These are phyloP conservation scores for Sarocladium brachiariae DNA, from an alignment of 2,329 filamentous ascomycete species.

Conservation along the genomic window DNA sequence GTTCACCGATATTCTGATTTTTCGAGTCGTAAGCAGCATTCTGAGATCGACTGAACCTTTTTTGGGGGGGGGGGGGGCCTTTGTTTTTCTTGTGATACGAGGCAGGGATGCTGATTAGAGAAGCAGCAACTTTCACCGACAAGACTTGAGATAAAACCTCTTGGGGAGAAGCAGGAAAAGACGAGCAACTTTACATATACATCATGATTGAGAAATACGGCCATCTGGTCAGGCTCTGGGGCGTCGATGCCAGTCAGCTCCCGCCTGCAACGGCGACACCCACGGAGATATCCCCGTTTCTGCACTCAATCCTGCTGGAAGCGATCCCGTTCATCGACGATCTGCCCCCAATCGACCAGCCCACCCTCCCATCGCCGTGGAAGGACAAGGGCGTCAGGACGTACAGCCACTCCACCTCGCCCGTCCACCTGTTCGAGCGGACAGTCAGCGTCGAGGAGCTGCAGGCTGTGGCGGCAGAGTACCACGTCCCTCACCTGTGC, in stretches of 20 bases:
- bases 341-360: conserved; percentile 35
- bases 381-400: conserved; percentile 42
- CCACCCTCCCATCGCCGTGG: conserved; percentile 32
- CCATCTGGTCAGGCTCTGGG: conserved; percentile 47
- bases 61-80: too few relatives aligned
- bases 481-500: conserved; percentile 21
- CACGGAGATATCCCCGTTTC: conserved; percentile 42
- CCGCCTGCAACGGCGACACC: conserved; percentile 32
- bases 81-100: too few relatives aligned
- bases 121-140: too few relatives aligned
- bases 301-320: conserved; percentile 49
- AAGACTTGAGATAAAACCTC: too few relatives aligned
- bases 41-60: too few relatives aligned
- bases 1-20: too few relatives aligned
- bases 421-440: conserved; percentile 47
- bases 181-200: neutral
- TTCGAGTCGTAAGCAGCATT: too few relatives aligned
- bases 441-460: conserved; percentile 39
- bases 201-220: conserved; percentile 26
- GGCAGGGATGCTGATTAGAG: too few relatives aligned
- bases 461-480: conserved; percentile 27
- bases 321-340: conserved; percentile 51
- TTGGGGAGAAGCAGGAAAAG: too few relatives aligned
- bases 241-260: conserved; percentile 40
- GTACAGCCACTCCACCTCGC: conserved; percentile 40